A percentile compares a stretch with the other conserved stretches of the same genome.
phyloP scores from a whole-genome alignment of 2,329 filamentous ascomycete genomes.

The Calonectria multiphialidica region DNA sequence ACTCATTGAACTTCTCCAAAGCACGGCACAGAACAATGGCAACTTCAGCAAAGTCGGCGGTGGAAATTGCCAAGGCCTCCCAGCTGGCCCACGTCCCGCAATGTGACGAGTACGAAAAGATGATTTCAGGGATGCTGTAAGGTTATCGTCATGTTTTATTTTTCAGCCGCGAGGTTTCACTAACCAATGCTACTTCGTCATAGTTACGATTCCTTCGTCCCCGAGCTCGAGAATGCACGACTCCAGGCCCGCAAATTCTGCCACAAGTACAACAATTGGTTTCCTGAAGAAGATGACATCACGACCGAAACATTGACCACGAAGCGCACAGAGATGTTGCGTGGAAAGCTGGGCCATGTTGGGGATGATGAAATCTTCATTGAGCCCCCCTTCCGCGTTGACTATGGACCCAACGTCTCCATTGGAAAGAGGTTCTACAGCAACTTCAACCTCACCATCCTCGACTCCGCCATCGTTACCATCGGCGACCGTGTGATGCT shows the following conservation, averaged over 20 bases:
- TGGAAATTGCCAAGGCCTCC: conserved; percentile 31
- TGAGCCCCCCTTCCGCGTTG: conserved; percentile 69
- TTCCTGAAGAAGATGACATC: conserved; percentile 51
- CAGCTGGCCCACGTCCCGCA: conserved; percentile 63
- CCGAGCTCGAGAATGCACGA: conserved; percentile 49
- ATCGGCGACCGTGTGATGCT: conserved; percentile 65
- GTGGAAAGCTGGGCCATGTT: conserved; percentile 57
- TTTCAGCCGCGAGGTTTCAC: not conserved
- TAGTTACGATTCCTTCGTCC: not conserved
- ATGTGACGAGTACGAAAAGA: conserved; percentile 73
- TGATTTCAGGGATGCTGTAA: conserved; percentile 74
- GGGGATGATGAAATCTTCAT: conserved; percentile 63
- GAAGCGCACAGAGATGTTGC: conserved; percentile 52
- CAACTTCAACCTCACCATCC: conserved; percentile 63
- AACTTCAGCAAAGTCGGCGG: conserved; percentile 17
- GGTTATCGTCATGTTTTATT: conserved; percentile 26
- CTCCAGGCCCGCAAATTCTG: conserved; percentile 60
- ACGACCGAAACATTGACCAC: conserved; percentile 13
- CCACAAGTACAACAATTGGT: conserved; percentile 65
- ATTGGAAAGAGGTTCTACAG: conserved; percentile 70
- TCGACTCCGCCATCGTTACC: conserved; percentile 64
- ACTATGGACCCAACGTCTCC: conserved; percentile 72
- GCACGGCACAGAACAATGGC: no score
- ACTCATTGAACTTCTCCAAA: not conserved
- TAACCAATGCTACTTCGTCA: not conserved